Conservation (phyloP, 176 grass and related monocot species). For the Avena insularis region DNA sequence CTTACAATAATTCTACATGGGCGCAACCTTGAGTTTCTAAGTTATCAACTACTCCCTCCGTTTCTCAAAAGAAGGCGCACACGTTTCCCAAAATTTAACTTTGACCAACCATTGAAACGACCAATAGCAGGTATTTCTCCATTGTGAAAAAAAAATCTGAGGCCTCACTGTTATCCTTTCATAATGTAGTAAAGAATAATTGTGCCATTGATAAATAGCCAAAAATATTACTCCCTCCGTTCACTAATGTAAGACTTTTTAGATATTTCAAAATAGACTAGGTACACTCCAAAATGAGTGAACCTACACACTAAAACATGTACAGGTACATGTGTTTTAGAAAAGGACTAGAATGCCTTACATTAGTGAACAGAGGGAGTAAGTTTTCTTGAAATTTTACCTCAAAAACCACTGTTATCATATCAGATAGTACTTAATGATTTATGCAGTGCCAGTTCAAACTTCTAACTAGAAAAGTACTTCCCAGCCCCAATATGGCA, state of each 20-base stretch:
- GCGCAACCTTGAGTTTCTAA: conserved; percentile 10
- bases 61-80: too few relatives aligned
- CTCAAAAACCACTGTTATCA: neutral
- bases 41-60: neutral
- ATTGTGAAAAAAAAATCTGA: neutral
- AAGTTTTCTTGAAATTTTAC: conserved; percentile 8
- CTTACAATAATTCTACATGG: conserved; percentile 13
- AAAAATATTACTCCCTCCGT: neutral
- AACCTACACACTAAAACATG: too few relatives aligned
- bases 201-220: neutral
- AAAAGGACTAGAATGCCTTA: too few relatives aligned
- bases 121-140: neutral
- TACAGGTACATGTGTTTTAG: too few relatives aligned
- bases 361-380: too few relatives aligned
- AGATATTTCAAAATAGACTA: too few relatives aligned
- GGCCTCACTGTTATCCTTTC: neutral
- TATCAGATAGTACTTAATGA: conserved; percentile 2
- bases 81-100: too few relatives aligned
- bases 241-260: too few relatives aligned
- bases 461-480: conserved; percentile 30
- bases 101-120: neutral
- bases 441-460: conserved; percentile 12
- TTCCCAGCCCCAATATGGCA: neutral
- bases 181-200: neutral
- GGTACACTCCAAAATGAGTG: too few relatives aligned